Percentiles rank a stretch among this genome's conserved stretches.
phyloP scores from a whole-genome alignment of 2,329 filamentous ascomycete genomes.

The Didymellaceae sp. region DNA sequence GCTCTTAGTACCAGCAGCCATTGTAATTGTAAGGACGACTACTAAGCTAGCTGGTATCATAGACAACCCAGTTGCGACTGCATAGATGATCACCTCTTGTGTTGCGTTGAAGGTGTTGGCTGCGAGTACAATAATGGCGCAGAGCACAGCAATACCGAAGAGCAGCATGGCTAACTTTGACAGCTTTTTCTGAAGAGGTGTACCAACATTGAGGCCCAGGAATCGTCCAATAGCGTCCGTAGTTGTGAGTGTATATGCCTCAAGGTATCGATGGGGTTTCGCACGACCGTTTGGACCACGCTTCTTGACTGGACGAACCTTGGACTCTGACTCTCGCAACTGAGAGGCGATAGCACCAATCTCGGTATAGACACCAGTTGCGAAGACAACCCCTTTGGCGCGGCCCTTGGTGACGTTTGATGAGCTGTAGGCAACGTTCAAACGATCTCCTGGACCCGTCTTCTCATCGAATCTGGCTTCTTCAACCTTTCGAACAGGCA shows the following conservation, averaged over 20 bases:
- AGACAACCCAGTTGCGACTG: constrained; percentile 47
- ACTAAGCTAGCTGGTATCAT: constrained; percentile 50
- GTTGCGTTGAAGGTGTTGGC: constrained; percentile 48
- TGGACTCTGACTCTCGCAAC: constrained; percentile 59
- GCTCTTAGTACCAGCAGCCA: constrained; percentile 48
- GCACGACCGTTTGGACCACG: constrained; percentile 46
- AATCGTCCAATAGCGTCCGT: constrained; percentile 46
- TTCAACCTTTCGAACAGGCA: constrained; percentile 69
- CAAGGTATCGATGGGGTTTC: constrained; percentile 51
- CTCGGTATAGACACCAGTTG: constrained; percentile 74
- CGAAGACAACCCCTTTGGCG: constrained; percentile 70
- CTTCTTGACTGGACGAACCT: constrained; percentile 53
- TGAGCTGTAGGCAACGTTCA: constrained; percentile 68
- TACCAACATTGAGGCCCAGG: constrained; percentile 51
- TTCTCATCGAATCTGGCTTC: constrained; percentile 59
- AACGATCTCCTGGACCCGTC: constrained; percentile 70
- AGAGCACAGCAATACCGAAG: constrained; percentile 47
- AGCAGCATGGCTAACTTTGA: constrained; percentile 42
- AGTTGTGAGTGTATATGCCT: constrained; percentile 60
- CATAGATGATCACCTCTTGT: constrained; percentile 50
- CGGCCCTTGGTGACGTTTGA: constrained; percentile 74
- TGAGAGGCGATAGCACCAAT: constrained; percentile 76
- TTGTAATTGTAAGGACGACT: constrained; percentile 50
- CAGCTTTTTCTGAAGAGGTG: constrained; percentile 48
- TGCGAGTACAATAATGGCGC: constrained; percentile 51